Evolutionary conservation across 768 basidiomycete genomes (phyloP).

Genomic region (Exidia glandulosa): DNA sequence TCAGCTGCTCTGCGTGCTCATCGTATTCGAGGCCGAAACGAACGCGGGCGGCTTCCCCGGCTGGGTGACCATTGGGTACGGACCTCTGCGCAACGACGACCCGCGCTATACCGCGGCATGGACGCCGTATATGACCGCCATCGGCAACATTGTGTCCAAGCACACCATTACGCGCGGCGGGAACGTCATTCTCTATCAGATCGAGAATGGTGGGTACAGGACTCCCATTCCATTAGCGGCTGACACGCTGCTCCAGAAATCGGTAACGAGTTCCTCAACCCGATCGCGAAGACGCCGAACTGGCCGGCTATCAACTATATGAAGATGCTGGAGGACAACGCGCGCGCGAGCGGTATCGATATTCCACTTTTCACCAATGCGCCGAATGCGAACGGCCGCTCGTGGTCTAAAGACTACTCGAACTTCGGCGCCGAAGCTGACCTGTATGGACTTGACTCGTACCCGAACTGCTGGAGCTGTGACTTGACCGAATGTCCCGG

Average conservation of each 20-base stretch:
- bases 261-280: background rate
- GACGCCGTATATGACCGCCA: constrained; percentile 41
- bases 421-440: background rate
- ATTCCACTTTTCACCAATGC: background rate
- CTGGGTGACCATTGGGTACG: constrained; percentile 39
- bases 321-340: background rate
- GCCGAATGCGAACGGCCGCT: background rate
- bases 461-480: background rate
- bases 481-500: background rate
- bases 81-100: constrained; percentile 39
- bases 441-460: background rate
- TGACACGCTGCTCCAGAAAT: background rate
- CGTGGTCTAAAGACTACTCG: background rate
- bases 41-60: constrained; percentile 50
- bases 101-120: constrained; percentile 38
- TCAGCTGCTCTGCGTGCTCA: background rate
- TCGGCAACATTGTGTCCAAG: constrained; percentile 37
- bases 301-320: background rate
- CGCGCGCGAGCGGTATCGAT: background rate
- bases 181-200: constrained; percentile 38
- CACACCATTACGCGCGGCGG: constrained; percentile 53
- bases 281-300: background rate
- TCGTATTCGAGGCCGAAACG: constrained; percentile 26
- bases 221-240: too few relatives aligned
- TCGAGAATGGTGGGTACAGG: constrained; percentile 48